These are phyloP conservation scores for Phaeoacremonium minimum DNA, from an alignment of 2,329 filamentous ascomycete genomes.

Conservation along the genomic window DNA sequence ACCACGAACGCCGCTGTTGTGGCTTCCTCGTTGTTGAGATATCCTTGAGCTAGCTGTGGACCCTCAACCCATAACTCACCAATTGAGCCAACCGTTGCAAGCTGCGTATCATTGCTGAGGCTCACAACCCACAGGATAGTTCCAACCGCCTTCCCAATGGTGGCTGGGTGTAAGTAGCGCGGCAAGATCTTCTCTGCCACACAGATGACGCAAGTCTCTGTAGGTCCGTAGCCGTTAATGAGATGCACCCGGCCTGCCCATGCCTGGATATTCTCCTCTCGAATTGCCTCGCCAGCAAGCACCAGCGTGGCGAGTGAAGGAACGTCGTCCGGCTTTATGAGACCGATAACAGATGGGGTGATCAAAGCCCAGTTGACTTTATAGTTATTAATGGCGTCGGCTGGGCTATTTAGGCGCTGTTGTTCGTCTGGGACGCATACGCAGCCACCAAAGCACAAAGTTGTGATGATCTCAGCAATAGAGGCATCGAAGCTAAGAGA, in stretches of 20 bases:
- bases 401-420: slow-evolving; percentile 28
- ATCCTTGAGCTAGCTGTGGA: slow-evolving; percentile 31
- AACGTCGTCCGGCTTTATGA: slow-evolving; percentile 5
- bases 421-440: slow-evolving; percentile 31
- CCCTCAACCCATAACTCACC: slow-evolving; percentile 28
- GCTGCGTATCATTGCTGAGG: slow-evolving; percentile 11
- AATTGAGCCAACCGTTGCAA: slow-evolving; percentile 17
- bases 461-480: slow-evolving; percentile 14
- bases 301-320: slow-evolving; percentile 6
- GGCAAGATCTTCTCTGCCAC: background rate
- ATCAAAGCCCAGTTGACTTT: slow-evolving; percentile 10
- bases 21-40: background rate
- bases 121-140: slow-evolving; percentile 14
- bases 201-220: slow-evolving; percentile 30
- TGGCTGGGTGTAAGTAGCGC: background rate
- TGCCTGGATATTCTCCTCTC: slow-evolving; percentile 38
- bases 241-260: slow-evolving; percentile 41
- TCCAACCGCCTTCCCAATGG: slow-evolving; percentile 11
- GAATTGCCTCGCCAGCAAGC: slow-evolving; percentile 46
- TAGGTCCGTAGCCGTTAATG: slow-evolving; percentile 46
- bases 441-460: slow-evolving; percentile 19
- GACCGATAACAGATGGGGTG: slow-evolving; percentile 3
- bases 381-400: slow-evolving; percentile 11
- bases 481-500: slow-evolving; percentile 24
- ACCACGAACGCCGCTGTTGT: background rate